Evolutionary conservation across 371 early-diverging fungal genomes (phyloP), one percentile per base, ranked within the genome.

Genomic region (Rhizomucor miehei): DNA sequence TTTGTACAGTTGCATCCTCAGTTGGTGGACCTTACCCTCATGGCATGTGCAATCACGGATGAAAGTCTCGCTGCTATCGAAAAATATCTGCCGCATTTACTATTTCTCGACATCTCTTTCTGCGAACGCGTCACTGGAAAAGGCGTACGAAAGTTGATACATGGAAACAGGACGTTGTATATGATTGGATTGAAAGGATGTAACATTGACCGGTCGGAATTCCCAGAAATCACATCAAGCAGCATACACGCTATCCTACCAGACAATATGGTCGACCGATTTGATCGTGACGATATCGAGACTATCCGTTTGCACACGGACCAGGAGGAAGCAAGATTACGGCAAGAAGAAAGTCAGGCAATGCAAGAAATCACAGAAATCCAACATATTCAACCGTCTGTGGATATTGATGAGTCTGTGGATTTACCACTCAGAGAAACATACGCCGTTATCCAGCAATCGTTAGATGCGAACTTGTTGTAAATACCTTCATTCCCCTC

Each of bases 21-120:
- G 6, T 47, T 77, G 0, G 54, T 53, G 13, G 62, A 64, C 1
- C 51, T 77, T 5, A 66, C 61, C 24, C 47, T 77, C 2, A 51
- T 73, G 44, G 66, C 65, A 25, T 73, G 74, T 40, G 66, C 63
- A 11, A 71, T 77, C 25, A 71, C 77, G 1, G 72, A 77, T 54
- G 17, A 12, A n/a, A 60, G 67, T 1, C 25, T 77, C 23, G 38
- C 54, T 17, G 66, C 62, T 0, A 69, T 77, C 24, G 43, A 51
- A n/a, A 23, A 16, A 6, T 44, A 62, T 35, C 44, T 77, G 12
- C 59, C 70, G 0, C 36, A 51, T 1, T 44, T 77, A 19, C 60
- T 52, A 23, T 50, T 56, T 17, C 62, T 77, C 11, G 72, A 77
- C 25, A 41, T 77, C n/a, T 71, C 74, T 0, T 73, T 62, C 49